Evolutionary conservation across 192 early-diverging fungal species (phyloP).

Genomic region (Haplosporangium gracile): DNA sequence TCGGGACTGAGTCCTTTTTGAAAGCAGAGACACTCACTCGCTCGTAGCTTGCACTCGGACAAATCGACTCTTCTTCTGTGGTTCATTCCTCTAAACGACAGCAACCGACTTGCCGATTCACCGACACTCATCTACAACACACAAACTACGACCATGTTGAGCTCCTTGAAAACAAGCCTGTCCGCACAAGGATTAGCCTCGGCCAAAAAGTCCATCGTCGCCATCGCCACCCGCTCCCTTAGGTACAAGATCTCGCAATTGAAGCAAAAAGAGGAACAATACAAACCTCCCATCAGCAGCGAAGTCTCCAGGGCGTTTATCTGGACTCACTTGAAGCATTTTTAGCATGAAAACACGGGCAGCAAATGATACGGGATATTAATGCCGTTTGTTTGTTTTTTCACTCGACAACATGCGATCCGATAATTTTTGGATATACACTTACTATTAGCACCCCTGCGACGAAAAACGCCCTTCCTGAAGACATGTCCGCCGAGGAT

Average conservation of each 20-base stretch:
- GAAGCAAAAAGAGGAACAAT: neutral
- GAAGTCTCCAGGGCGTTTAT: neutral
- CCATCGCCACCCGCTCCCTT: constrained; percentile 38
- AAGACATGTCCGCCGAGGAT: constrained; percentile 43
- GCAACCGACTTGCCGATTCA: neutral
- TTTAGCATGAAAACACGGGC: neutral
- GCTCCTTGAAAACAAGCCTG: constrained; percentile 37
- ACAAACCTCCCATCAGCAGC: too few relatives aligned
- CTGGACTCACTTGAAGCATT: neutral
- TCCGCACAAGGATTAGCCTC: constrained; percentile 28
- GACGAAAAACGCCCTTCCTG: constrained; percentile 17
- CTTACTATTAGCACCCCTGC: constrained; percentile 10
- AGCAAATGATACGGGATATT: neutral
- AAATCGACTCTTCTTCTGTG: neutral
- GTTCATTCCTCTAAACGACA: neutral
- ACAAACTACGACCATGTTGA: constrained; percentile 21
- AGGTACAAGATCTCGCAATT: constrained; percentile 35
- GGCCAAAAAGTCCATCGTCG: constrained; percentile 15
- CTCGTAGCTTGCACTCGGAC: neutral
- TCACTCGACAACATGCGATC: neutral
- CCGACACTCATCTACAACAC: neutral
- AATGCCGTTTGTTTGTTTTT: neutral
- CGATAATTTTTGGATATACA: neutral
- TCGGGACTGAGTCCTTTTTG: neutral
- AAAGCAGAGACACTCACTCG: neutral